Conservation (phyloP, 805 yeast genomes). For the Middelhovenomyces tepae region DNA sequence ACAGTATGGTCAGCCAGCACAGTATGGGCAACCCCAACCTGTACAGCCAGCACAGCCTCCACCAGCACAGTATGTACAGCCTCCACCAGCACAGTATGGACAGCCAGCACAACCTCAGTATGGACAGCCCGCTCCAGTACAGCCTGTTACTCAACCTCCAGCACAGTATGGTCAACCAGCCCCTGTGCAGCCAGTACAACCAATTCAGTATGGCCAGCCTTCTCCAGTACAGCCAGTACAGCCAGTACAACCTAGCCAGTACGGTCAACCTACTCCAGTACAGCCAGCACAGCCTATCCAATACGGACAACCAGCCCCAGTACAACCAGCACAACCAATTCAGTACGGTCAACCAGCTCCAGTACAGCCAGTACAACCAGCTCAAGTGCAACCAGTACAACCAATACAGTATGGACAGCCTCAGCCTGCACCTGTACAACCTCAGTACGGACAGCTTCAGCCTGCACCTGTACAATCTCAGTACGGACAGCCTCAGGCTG, state of each 20-base stretch:
- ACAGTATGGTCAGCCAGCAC: slow-evolving; percentile 6
- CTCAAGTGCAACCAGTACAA: slow-evolving; percentile 8
- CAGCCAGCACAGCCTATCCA: slow-evolving; percentile 8
- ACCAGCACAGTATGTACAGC: slow-evolving; percentile 9
- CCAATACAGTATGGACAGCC: slow-evolving; percentile 12
- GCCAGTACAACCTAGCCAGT: slow-evolving; percentile 10
- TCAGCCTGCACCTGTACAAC: slow-evolving; percentile 11
- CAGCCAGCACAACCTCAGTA: slow-evolving; percentile 7
- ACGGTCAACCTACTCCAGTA: slow-evolving; percentile 11
- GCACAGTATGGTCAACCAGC: slow-evolving; percentile 12
- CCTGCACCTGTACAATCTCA: slow-evolving; percentile 9
- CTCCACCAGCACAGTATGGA: slow-evolving; percentile 12
- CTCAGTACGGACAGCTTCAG: slow-evolving; percentile 10
- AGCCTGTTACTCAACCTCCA: slow-evolving; percentile 11
- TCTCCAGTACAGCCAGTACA: slow-evolving; percentile 11
- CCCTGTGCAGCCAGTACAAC: slow-evolving; percentile 9
- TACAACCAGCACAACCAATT: slow-evolving; percentile 7
- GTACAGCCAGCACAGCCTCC: slow-evolving; percentile 6
- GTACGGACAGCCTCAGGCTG: slow-evolving; percentile 10
- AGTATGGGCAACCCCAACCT: slow-evolving; percentile 14
- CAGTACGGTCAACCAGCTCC: slow-evolving; percentile 12
- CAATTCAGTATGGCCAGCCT: slow-evolving; percentile 10
- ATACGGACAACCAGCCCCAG: slow-evolving; percentile 14
- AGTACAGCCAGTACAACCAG: slow-evolving; percentile 8
- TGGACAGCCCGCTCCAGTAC: slow-evolving; percentile 11